Evolutionary conservation across 495 filamentous ascomycete genomes (phyloP).

Genomic region (Cladorrhinum samala): DNA sequence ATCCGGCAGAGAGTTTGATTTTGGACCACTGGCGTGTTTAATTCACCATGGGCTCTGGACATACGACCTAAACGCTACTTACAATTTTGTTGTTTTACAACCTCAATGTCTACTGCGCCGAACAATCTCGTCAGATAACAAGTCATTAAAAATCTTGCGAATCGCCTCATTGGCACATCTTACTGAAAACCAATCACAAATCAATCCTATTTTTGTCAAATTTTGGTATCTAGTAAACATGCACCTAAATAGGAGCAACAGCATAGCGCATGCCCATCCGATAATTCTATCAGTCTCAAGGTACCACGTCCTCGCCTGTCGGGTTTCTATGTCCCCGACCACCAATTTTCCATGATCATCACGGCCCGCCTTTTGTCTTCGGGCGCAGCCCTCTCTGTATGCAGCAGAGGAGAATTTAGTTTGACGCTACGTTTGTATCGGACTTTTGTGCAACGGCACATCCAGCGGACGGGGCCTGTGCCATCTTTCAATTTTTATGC

Average conservation of each 20-base stretch:
- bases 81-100: no score
- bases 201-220: slow-evolving; percentile 4
- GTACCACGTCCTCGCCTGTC: background rate
- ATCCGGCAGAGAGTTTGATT: no score
- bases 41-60: no score
- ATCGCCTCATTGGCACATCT: no score
- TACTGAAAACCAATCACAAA: slow-evolving; percentile 10
- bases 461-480: background rate
- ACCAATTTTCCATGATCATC: slow-evolving; percentile 1
- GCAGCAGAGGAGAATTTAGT: background rate
- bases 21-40: no score
- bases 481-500: background rate
- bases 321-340: background rate
- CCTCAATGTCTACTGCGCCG: no score
- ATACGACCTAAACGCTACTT: no score
- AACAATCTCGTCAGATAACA: no score
- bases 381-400: background rate
- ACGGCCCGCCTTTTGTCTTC: slow-evolving; percentile 4
- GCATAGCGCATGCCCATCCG: no score
- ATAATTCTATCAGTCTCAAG: slow-evolving; percentile 10
- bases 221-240: slow-evolving; percentile 6
- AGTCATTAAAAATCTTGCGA: no score
- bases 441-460: background rate
- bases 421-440: background rate
- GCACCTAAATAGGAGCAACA: slow-evolving; percentile 9